Evolutionary conservation across 768 basidiomycete genomes (phyloP), one percentile per base, ranked within the genome.

Genomic region (Calocera cornea): DNA sequence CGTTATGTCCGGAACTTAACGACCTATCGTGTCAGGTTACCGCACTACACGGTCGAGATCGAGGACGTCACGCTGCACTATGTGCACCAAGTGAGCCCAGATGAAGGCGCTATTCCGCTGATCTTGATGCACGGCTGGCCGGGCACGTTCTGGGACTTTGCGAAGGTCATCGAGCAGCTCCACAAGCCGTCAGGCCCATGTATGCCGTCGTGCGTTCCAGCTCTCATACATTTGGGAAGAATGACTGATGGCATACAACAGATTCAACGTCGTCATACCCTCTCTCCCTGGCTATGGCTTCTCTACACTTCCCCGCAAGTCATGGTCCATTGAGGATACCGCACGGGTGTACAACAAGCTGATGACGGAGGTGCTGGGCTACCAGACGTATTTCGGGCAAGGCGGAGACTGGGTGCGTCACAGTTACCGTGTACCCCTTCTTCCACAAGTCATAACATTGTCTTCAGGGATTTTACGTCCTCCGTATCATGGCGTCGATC

Each of bases 231-330:
- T 33, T 49, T 22, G 49, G 41, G n/a, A n/a, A n/a, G n/a, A n/a
- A n/a, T n/a, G n/a, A 14, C 34, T 66, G 14, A 27, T 41, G 11
- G 19, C 27, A 41, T 27, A 17, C 12, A 10, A 17, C 38, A 71
- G 70, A 16, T 78, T 76, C 68, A 76, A 78, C 65, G 71, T 78
- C 41, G 70, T 78, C 17, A 76, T 75, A 0, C 77, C 77, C 33
- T 73, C 72, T 36, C 72, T 78, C 34, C 77, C 77, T 31, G 77
- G 77, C 2, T 78, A 76, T 47, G 73, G 72, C 14, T 77, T 78
- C 47, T 78, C 77, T 11, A 75, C 76, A 16, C 68, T 75, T 50
- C 73, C 77, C 40, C 47, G 67, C 3, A 65, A 54, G 33, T 65
- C 67, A 16, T 71, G 67, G 64, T 63, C 70, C 11, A 11, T 70